phyloP scores from a whole-genome alignment of 2,329 filamentous ascomycete genomes.

The Drechslerella coelobrocha region DNA sequence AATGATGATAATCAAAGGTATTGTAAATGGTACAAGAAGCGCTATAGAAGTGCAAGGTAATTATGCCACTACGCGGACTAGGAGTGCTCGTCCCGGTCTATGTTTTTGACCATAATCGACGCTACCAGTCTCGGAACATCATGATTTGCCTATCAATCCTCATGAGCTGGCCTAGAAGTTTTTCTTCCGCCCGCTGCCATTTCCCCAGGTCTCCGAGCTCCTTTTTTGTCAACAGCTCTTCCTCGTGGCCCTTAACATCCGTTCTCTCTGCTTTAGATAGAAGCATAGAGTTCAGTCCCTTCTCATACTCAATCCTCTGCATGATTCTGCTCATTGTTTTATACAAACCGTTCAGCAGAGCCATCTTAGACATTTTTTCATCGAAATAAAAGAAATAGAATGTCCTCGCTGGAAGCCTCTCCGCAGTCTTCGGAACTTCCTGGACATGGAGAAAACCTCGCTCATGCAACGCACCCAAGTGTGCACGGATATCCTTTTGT shows the following conservation, averaged over 20 bases:
- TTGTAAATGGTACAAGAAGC: no score
- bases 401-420: slow-evolving; percentile 79
- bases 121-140: slow-evolving; percentile 77
- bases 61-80: no score
- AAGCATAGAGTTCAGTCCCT: slow-evolving; percentile 73
- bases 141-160: slow-evolving; percentile 85
- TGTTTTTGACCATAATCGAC: no score
- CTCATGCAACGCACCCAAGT: slow-evolving; percentile 84
- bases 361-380: slow-evolving; percentile 43
- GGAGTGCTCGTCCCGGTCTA: background rate
- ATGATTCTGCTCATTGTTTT: slow-evolving; percentile 86
- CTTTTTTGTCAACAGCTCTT: slow-evolving; percentile 76
- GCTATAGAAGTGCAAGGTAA: no score
- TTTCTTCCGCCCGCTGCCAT: slow-evolving; percentile 70
- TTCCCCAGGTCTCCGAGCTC: slow-evolving; percentile 74
- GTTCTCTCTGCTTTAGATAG: slow-evolving; percentile 82
- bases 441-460: slow-evolving; percentile 88
- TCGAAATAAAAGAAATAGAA: slow-evolving; percentile 64
- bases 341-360: slow-evolving; percentile 79
- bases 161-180: slow-evolving; percentile 78
- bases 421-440: slow-evolving; percentile 88
- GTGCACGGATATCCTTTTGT: slow-evolving; percentile 81
- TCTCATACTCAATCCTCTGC: slow-evolving; percentile 79
- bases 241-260: slow-evolving; percentile 83
- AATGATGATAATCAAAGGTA: background rate